Evolutionary conservation across 2,329 filamentous ascomycete genomes (phyloP), one percentile per base, ranked within the genome.

Genomic region (Ascochyta fabae): DNA sequence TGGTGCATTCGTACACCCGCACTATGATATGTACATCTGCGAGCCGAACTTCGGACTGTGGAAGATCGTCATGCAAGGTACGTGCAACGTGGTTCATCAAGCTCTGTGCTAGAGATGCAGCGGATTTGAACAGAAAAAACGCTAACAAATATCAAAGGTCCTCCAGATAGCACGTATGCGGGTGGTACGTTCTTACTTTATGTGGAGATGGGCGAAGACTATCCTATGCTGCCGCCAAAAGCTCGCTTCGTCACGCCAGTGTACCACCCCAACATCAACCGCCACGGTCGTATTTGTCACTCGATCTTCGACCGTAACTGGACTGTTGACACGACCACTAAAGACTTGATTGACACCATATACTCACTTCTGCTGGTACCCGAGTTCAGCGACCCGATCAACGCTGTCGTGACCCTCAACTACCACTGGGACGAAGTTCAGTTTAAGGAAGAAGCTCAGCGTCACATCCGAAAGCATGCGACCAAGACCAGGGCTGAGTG

Each of bases 41-140:
- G 75, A 77, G 49, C 58, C 59, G 24, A 75, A 78, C 51, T 72
- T 78, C 54, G 65, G 60, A 2, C 76, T 78, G 62, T 78, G 73
- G 75, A 78, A 79, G 55, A 59, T 78, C 6, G 71, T 76, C 8
- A 75, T 79, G 64, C 53, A 68, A 43, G 76, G 55, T 57, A 48
- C 13, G 44, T 49, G 15, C n/a, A 15, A 16, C 33, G 12, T 33
- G 29, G 12, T 12, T 33, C 12, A 4, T 33, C 8, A 8, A 26
- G 24, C 24, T 26, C 3, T 26, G 6, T 6, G 2, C 29, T 33
- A 33, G 7, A 33, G 12, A 33, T 4, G 3, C 29, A 10, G 4
- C 24, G 3, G 19, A 3, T 19, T 19, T 19, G 19, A 19, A 19
- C 19, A 26, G 24, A 26, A 26, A 26, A 26, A 7, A 34, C 8